Percentiles rank a stretch among this genome's conserved stretches.
These are phyloP conservation scores for Tricholoma hemisulphureum DNA, from an alignment of 768 basidiomycete species.

Conservation along the genomic window DNA sequence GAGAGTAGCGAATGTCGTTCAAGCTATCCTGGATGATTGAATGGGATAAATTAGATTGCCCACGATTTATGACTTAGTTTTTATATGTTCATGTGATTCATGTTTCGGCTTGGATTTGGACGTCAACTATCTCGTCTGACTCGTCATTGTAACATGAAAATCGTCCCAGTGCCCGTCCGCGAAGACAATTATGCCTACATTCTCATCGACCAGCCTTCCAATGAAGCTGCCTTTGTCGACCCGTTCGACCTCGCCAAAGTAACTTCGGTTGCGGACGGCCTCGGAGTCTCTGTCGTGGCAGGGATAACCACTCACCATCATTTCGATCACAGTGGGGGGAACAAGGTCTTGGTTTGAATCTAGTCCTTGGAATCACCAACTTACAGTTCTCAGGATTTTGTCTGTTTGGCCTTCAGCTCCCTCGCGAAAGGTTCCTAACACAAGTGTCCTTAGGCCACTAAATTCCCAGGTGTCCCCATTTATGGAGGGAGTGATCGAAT, in stretches of 20 bases:
- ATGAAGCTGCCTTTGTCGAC: slow-evolving; percentile 76
- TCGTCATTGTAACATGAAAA: slow-evolving; percentile 50
- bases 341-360: slow-evolving; percentile 48
- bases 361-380: not conserved
- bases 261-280: slow-evolving; percentile 54
- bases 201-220: slow-evolving; percentile 65
- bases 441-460: slow-evolving; percentile 33
- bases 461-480: slow-evolving; percentile 50
- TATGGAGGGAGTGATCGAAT: slow-evolving; percentile 82
- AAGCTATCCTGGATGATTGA: slow-evolving; percentile 83
- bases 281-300: slow-evolving; percentile 66
- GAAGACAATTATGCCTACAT: slow-evolving; percentile 87
- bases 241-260: slow-evolving; percentile 77
- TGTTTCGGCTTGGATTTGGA: slow-evolving; percentile 15
- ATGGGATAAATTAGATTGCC: slow-evolving; percentile 1
- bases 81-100: slow-evolving; percentile 5
- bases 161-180: slow-evolving; percentile 77
- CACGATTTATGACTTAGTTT: not conserved
- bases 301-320: slow-evolving; percentile 93
- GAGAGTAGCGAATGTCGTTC: slow-evolving; percentile 88
- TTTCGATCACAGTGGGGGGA: slow-evolving; percentile 85
- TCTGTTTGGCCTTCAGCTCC: slow-evolving; percentile 30
- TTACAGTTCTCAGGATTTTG: slow-evolving; percentile 43
- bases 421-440: not conserved
- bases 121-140: slow-evolving; percentile 20